A percentile compares a stretch with the other conserved stretches of the same genome.
phyloP scores from a whole-genome alignment of 2,329 filamentous ascomycete species.

The Pseudogymnoascus pannorum region DNA sequence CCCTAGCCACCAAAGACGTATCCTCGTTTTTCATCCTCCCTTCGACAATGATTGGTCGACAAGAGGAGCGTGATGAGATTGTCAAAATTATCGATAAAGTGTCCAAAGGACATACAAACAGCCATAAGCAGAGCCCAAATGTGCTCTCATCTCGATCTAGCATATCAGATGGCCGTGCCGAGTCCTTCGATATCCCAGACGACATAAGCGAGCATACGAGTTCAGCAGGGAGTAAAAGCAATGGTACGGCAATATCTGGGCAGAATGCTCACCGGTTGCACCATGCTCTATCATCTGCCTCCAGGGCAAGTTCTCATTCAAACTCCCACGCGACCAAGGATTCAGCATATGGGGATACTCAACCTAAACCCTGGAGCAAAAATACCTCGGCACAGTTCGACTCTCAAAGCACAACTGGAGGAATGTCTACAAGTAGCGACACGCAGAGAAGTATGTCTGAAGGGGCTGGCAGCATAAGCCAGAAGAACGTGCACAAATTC shows the following conservation, averaged over 20 bases:
- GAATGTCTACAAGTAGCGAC: background rate
- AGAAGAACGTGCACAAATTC: slow-evolving; percentile 39
- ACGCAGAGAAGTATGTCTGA: slow-evolving; percentile 19
- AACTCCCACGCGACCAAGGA: background rate
- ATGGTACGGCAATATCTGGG: background rate
- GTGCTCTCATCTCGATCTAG: slow-evolving; percentile 48
- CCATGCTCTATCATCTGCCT: background rate
- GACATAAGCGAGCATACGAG: slow-evolving; percentile 54
- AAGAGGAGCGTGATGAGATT: slow-evolving; percentile 63
- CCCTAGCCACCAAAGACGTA: slow-evolving; percentile 75
- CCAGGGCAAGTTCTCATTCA: background rate
- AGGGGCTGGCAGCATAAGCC: slow-evolving; percentile 23
- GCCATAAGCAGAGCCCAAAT: slow-evolving; percentile 35
- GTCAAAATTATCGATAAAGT: slow-evolving; percentile 70
- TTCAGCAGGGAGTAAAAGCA: slow-evolving; percentile 42
- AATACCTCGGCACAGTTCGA: slow-evolving; percentile 7
- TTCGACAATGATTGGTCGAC: slow-evolving; percentile 70
- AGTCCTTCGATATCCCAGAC: slow-evolving; percentile 36
- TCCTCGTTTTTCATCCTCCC: slow-evolving; percentile 90
- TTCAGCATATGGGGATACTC: background rate
- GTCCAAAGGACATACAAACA: slow-evolving; percentile 53
- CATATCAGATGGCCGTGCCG: slow-evolving; percentile 36
- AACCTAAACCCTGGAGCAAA: background rate
- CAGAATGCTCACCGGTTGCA: background rate
- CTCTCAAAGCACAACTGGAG: background rate